Base-by-base conservation (phyloP, 2,329 filamentous ascomycete genomes). In the Venturia asperata region DNA sequence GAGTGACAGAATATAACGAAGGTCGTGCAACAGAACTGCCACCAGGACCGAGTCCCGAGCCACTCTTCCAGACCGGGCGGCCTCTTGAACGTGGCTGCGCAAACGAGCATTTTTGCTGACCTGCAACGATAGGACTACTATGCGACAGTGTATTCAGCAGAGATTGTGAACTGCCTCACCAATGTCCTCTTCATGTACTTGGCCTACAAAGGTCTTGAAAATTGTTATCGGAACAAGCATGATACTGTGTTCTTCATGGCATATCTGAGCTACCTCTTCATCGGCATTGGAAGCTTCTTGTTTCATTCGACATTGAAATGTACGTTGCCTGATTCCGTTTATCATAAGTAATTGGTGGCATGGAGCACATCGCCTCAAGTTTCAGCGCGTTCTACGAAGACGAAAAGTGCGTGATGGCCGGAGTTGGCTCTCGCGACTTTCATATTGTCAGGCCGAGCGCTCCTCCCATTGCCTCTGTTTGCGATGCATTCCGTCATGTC, bases 111-210 rank as follows among this genome's bases (percentile, higher is more conserved):
- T 19, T 61, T 34, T 45, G n/a, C 30, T 34, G 6, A 43, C 42
- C 63, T 62, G 24, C 30, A 55, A 61, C 64, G 49, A 58, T 64
- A 92, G 84, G 88, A 91, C 68, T 89, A 89, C 76, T 88, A 88
- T 78, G 85, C 87, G 45, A 92, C 88, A 5, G 80, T 83, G 55
- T 92, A 92, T 72, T 83, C 86, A 56, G 90, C 90, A 42, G 90
- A 92, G 73, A 85, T 92, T 58, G 84, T 91, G 72, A 93, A 88
- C 73, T 89, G 90, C 3, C 71, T 92, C 39, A 96, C 91, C 41
- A 96, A 96, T 74, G 74, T 89, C 2, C 78, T 94, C 30, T 96
- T 96, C 75, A 81, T 96, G 70, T 89, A 83, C 74, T 83, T 96
- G 24, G 91, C 91, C 9, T 77, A 85, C 69, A 88, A 87, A 72